Percentiles rank a stretch among this genome's conserved stretches.
Conservation (phyloP, 331 rosid species). For the Telfairia occidentalis region DNA sequence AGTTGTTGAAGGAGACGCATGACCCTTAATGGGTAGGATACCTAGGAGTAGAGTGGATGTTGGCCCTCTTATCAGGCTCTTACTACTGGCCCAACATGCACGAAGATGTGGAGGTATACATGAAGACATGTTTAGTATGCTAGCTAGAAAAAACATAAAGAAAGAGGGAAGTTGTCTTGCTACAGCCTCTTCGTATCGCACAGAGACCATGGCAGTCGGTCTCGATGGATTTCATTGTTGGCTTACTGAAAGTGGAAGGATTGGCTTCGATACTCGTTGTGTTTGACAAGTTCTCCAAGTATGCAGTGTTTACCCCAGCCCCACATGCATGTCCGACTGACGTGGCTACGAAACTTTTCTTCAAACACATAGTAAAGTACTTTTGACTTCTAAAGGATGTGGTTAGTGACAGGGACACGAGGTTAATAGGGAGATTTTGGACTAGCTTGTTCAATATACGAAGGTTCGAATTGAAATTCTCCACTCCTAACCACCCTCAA, state of each 20-base stretch:
- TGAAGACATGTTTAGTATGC: not conserved
- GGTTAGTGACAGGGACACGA: too few species aligned
- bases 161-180: not conserved
- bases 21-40: too few species aligned
- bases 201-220: not conserved
- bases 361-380: not conserved
- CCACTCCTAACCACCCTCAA: too few species aligned
- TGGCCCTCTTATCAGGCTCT: too few species aligned
- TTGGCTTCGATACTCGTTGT: too few species aligned
- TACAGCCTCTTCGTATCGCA: not conserved
- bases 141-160: not conserved
- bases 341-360: not conserved
- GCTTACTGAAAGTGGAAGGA: not conserved
- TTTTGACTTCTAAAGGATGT: too few species aligned
- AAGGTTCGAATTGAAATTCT: too few species aligned
- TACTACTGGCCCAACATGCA: too few species aligned
- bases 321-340: not conserved
- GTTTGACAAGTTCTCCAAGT: not conserved
- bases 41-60: too few species aligned
- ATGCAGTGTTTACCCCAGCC: not conserved
- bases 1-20: too few species aligned
- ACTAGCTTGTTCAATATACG: too few species aligned
- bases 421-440: too few species aligned
- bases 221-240: not conserved
- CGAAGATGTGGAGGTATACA: not conserved